Percentiles rank a stretch among this genome's conserved stretches.
These are phyloP conservation scores for Suillus bovinus DNA, from an alignment of 768 basidiomycete genomes.

Conservation along the genomic window DNA sequence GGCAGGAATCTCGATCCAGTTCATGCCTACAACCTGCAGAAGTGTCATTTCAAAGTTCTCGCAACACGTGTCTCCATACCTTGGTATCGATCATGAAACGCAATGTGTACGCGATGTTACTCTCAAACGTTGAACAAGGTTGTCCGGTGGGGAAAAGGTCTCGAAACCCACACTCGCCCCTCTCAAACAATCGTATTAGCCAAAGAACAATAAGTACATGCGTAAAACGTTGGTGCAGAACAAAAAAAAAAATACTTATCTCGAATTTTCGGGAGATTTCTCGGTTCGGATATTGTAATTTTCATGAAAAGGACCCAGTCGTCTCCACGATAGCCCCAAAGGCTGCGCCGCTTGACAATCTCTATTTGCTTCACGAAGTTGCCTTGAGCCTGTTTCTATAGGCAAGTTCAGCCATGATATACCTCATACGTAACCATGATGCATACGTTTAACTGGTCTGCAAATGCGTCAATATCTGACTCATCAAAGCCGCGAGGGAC, in stretches of 20 bases:
- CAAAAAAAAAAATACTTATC: slow-evolving; percentile 57
- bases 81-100: slow-evolving; percentile 99
- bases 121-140: slow-evolving; percentile 78
- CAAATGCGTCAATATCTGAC: slow-evolving; percentile 66
- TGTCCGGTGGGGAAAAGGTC: slow-evolving; percentile 52
- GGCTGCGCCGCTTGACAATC: slow-evolving; percentile 62
- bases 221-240: slow-evolving; percentile 5
- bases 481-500: slow-evolving; percentile 80
- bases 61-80: slow-evolving; percentile 40
- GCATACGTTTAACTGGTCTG: slow-evolving; percentile 73
- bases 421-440: not conserved
- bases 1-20: slow-evolving; percentile 93
- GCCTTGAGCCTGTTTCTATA: slow-evolving; percentile 29
- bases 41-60: slow-evolving; percentile 4
- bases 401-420: not conserved
- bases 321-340: slow-evolving; percentile 92
- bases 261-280: slow-evolving; percentile 82
- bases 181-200: slow-evolving; percentile 65
- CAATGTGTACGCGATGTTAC: slow-evolving; percentile 87
- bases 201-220: slow-evolving; percentile 18
- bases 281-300: slow-evolving; percentile 72
- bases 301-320: slow-evolving; percentile 81
- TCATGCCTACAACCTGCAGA: slow-evolving; percentile 91
- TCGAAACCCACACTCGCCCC: slow-evolving; percentile 68
- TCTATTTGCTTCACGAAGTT: slow-evolving; percentile 52